These are phyloP conservation scores for Amniculicola lignicola DNA, from an alignment of 495 filamentous ascomycete genomes.

Conservation along the genomic window DNA sequence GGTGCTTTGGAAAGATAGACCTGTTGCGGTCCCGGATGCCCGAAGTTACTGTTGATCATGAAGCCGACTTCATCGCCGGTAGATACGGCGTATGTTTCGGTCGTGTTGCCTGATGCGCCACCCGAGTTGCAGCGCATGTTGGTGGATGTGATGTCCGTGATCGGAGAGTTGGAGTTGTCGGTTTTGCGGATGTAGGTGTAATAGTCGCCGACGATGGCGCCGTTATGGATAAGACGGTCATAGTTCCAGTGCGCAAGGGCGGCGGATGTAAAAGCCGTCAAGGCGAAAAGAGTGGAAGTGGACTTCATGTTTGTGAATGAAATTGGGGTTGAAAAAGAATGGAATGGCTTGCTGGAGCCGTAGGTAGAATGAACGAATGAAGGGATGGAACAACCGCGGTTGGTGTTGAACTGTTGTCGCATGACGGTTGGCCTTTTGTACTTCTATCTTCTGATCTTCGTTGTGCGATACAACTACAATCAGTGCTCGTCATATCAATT, in stretches of 20 bases:
- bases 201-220: constrained; percentile 1
- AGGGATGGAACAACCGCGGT: background rate
- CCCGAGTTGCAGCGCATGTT: constrained; percentile 20
- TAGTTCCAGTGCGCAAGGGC: constrained; percentile 14
- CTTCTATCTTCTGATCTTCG: no score
- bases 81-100: constrained; percentile 10
- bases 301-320: background rate
- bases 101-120: constrained; percentile 1
- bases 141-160: constrained; percentile 1
- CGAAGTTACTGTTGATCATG: constrained; percentile 1
- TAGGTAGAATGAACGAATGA: background rate
- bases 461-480: no score
- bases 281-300: background rate
- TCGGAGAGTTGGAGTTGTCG: constrained; percentile 17
- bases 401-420: background rate
- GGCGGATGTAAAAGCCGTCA: background rate
- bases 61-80: constrained; percentile 9
- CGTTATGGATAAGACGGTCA: constrained; percentile 8
- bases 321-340: background rate
- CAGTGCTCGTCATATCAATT: background rate
- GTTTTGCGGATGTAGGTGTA: constrained; percentile 11
- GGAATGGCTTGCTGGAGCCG: background rate
- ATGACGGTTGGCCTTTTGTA: no score
- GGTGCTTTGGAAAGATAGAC: constrained; percentile 36
- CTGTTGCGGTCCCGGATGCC: constrained; percentile 12